Evolutionary conservation across 805 yeast species (phyloP).

Genomic region (Lachancea thermotolerans): DNA sequence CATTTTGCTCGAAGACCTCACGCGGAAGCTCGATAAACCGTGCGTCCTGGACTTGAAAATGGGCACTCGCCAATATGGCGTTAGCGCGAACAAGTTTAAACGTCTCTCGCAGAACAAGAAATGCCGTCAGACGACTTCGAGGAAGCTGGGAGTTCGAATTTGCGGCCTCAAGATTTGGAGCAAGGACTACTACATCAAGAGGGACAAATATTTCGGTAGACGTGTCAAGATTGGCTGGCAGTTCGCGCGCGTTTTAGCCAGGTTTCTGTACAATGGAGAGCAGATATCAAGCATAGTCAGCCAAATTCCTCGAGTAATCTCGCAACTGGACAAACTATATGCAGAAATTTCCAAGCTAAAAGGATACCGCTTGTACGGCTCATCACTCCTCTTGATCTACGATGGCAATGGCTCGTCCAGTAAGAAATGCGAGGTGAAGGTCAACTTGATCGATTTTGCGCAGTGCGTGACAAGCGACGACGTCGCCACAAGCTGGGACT

Average conservation of each 20-base stretch:
- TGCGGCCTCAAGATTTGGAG: slow-evolving; percentile 94
- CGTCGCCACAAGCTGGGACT: slow-evolving; percentile 31
- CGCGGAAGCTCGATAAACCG: slow-evolving; percentile 73
- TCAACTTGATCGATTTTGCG: slow-evolving; percentile 93
- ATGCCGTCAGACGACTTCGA: slow-evolving; percentile 75
- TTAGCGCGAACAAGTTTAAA: slow-evolving; percentile 74
- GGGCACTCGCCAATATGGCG: slow-evolving; percentile 98
- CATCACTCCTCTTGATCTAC: slow-evolving; percentile 81
- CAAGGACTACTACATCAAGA: slow-evolving; percentile 46
- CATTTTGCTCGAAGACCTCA: slow-evolving; percentile 82
- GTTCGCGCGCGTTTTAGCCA: slow-evolving; percentile 65
- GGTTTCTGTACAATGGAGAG: slow-evolving; percentile 76
- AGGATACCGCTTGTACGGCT: slow-evolving; percentile 88
- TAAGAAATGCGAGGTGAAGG: slow-evolving; percentile 30
- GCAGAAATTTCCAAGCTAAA: slow-evolving; percentile 46
- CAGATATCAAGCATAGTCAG: slow-evolving; percentile 48
- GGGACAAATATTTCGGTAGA: slow-evolving; percentile 93
- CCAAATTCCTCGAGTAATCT: slow-evolving; percentile 62
- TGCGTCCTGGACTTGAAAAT: slow-evolving; percentile 92
- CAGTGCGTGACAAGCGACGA: slow-evolving; percentile 74
- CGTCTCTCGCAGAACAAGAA: slow-evolving; percentile 73
- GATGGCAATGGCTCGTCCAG: slow-evolving; percentile 46
- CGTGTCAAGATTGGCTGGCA: slow-evolving; percentile 61
- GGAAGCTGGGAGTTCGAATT: slow-evolving; percentile 78
- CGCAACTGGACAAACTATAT: slow-evolving; percentile 52